Conservation (phyloP, 2,329 filamentous ascomycete species). For the Fusarium veterinarium region DNA sequence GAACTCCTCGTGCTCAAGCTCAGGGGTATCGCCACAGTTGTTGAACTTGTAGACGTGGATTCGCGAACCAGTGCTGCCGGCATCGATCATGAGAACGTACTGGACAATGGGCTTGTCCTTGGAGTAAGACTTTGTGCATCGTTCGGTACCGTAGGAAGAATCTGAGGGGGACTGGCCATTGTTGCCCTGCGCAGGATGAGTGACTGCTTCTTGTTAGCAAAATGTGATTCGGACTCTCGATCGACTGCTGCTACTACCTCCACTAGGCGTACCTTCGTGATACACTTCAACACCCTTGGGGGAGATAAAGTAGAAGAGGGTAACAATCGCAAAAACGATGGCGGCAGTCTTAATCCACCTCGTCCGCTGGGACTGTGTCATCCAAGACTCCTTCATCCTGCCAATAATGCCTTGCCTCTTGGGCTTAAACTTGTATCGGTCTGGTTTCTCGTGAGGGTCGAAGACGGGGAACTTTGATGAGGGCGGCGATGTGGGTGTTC, state of each 20-base stretch:
- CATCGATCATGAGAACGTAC: constrained; percentile 99
- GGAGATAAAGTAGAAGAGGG: constrained; percentile 73
- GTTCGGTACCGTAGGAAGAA: constrained; percentile 73
- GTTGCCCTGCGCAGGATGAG: constrained; percentile 37
- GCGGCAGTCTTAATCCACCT: constrained; percentile 74
- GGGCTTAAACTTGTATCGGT: constrained; percentile 65
- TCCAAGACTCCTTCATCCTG: constrained; percentile 68
- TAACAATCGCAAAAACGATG: constrained; percentile 69
- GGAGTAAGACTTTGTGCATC: constrained; percentile 85
- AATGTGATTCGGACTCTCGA: neutral
- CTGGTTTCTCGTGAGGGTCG: constrained; percentile 75
- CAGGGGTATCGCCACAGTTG: constrained; percentile 95
- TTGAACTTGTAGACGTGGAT: constrained; percentile 99
- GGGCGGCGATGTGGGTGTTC: constrained; percentile 73
- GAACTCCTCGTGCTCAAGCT: constrained; percentile 92
- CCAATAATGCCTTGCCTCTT: constrained; percentile 61
- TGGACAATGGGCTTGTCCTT: constrained; percentile 94
- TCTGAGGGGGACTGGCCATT: constrained; percentile 68
- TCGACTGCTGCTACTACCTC: constrained; percentile 22
- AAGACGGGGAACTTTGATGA: constrained; percentile 64
- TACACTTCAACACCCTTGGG: constrained; percentile 68
- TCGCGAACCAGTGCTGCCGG: constrained; percentile 95
- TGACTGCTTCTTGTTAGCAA: constrained; percentile 37
- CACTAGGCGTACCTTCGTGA: constrained; percentile 54
- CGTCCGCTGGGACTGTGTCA: constrained; percentile 73